Conservation (phyloP, 148 eudicot species). For the Salicornia ramosissima region DNA sequence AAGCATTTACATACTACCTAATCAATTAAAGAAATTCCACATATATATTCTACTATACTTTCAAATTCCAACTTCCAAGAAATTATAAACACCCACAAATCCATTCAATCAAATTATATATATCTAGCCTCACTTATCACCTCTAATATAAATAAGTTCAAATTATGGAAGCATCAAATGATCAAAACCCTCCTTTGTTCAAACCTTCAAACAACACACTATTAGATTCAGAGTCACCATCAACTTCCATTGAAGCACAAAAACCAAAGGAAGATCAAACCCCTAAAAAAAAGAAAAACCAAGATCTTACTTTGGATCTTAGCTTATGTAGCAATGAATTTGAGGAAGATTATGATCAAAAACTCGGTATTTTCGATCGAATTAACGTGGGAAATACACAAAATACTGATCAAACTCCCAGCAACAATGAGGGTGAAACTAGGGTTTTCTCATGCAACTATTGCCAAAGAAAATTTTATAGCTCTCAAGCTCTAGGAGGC, state of each 20-base stretch:
- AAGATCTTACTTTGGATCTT: conserved; percentile 44
- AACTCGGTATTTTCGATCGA: conserved; percentile 18
- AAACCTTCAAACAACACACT: conserved; percentile 22
- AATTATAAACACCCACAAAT: background rate
- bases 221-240: conserved; percentile 10
- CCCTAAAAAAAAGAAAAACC: conserved; percentile 6
- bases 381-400: conserved; percentile 4
- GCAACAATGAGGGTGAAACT: conserved; percentile 40
- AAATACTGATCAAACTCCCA: conserved; percentile 25
- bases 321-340: conserved; percentile 40
- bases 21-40: conserved; percentile 13
- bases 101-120: too few species aligned
- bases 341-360: conserved; percentile 22
- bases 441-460: conserved; percentile 77
- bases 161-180: conserved; percentile 20
- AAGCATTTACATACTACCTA: conserved; percentile 19
- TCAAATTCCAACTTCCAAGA: conserved; percentile 1
- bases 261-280: conserved; percentile 14
- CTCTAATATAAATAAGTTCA: background rate
- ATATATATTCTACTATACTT: conserved; percentile 4
- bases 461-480: conserved; percentile 76
- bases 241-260: conserved; percentile 6
- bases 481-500: conserved; percentile 95
- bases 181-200: conserved; percentile 9
- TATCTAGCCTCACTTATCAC: background rate